Evolutionary conservation across 2,329 filamentous ascomycete genomes (phyloP).

Genomic region (Trichoderma atroviride): DNA sequence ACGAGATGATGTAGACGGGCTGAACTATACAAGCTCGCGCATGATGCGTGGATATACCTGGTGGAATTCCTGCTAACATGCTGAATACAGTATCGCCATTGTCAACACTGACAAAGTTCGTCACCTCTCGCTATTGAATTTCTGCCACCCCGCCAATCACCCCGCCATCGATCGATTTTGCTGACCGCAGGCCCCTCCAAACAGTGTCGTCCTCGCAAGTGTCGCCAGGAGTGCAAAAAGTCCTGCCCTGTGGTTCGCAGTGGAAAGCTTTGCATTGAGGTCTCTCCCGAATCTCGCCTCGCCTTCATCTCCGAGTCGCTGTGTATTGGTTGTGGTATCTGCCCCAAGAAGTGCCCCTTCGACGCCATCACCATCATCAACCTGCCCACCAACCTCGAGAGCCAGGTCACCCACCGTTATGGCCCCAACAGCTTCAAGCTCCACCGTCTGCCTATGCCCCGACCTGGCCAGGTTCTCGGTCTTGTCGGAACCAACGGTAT

Average conservation of each 20-base stretch:
- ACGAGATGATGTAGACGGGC: background rate
- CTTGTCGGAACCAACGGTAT: slow-evolving; percentile 99
- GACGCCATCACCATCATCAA: slow-evolving; percentile 99
- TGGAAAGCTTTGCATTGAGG: slow-evolving; percentile 97
- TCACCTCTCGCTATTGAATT: slow-evolving; percentile 7
- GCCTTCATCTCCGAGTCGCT: slow-evolving; percentile 97
- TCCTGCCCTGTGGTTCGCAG: slow-evolving; percentile 96
- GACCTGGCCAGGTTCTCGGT: slow-evolving; percentile 92
- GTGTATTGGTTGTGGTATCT: slow-evolving; percentile 99
- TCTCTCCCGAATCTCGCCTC: slow-evolving; percentile 82
- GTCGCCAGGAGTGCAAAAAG: slow-evolving; percentile 98
- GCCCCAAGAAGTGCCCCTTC: slow-evolving; percentile 98
- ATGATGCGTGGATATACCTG: background rate
- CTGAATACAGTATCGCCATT: slow-evolving; percentile 80
- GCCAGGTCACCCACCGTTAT: slow-evolving; percentile 96
- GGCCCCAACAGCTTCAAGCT: slow-evolving; percentile 99
- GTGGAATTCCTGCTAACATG: slow-evolving; percentile 33
- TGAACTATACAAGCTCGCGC: background rate
- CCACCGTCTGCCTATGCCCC: slow-evolving; percentile 92
- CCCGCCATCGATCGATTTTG: slow-evolving; percentile 32
- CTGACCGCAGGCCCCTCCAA: slow-evolving; percentile 36
- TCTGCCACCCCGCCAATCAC: slow-evolving; percentile 32
- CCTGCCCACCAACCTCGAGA: slow-evolving; percentile 97
- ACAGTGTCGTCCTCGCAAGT: slow-evolving; percentile 65
- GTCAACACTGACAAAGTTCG: slow-evolving; percentile 96